Evolutionary conservation across 1,284 basidiomycete species (phyloP), one percentile per base, ranked within the genome.

Genomic region (Ceratorhiza oryzae-sativae): DNA sequence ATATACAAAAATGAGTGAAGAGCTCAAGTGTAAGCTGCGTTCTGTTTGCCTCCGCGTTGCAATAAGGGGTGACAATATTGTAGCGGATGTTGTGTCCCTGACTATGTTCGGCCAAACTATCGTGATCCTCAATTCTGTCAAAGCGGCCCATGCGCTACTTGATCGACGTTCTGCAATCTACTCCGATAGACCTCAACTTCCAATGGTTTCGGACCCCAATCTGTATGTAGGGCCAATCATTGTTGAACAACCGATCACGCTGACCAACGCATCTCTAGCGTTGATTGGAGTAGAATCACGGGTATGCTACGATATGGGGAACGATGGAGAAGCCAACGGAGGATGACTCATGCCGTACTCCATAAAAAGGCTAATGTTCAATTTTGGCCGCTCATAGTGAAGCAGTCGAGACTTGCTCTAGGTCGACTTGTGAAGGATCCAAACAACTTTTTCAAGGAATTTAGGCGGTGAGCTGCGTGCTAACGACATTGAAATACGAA

Each of bases 151-250:
- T 18, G 75, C 73, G 1, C 53, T 75, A 27, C 42, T 75, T 9
- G 75, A 72, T 3, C 63, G 55, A 51, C 59, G 72, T 1, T 70
- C 73, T 2, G 46, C 59, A n/a, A 74, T 72, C 18, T 74, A 74
- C 32, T 73, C 72, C 3, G 61, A 65, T 46, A 27, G 75, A 2
- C 55, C 75, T 0, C n/a, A 67, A 20, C 59, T 73, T 12, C 59
- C 61, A 15, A 73, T 75, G 73, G n/a, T 58, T 13, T 58, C 41
- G 3, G 39, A 46, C 25, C 39, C 51, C 6, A 48, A 68, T n/a
- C 27, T 56, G 65, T 68, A n/a, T 15, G 63, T n/a, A 4, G 3
- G n/a, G 12, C 23, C 25, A 10, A n/a, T 39, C 25, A 1, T 30
- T 12, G 18, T 2, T 20, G 9, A 25, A 5, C 34, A 2, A 12